Evolutionary conservation across 2,329 filamentous ascomycete species (phyloP), one percentile per base, ranked within the genome.

Genomic region (Monilinia laxa): DNA sequence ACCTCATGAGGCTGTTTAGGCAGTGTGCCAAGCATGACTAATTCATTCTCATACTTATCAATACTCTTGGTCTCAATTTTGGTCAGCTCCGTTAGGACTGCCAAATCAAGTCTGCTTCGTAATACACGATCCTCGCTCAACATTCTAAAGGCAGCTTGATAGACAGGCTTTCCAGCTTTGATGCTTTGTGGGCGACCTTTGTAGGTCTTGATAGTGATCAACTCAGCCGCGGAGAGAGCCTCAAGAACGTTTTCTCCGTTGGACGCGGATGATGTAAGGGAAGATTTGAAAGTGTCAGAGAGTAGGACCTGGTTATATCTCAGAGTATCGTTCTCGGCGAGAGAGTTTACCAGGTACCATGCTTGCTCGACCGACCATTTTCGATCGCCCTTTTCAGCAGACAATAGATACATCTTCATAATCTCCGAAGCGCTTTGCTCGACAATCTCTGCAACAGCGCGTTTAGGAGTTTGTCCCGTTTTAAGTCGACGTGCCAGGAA

Each of bases 401-500:
- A 85, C 74, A 96, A 81, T 40, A 99, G 85, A 79, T 93, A 98
- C 83, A 97, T 93, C 75, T 97, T 96, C 69, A 97, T 81, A 58
- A 98, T 93, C 75, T 98, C 95, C 0, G 91, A 91, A 0, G 93
- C 91, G 23, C 90, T 90, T 75, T 97, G 92, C 65, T 92, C 88
- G 64, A 97, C 90, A 69, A 99, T 98, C 70, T 97, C 93, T 28
- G 87, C 82, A 2, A 97, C 89, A 3, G 95, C 95, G 71, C 90
- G 84, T 70, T 84, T 85, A 0, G 95, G 95, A 2, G 85, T 90
- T 77, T 97, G 93, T 20, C 95, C 94, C 0, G 90, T 87, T 78
- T 92, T 92, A 73, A 99, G 90, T 23, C 95, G 86, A 47, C 94
- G 87, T n/a, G 93, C 90, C 54, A 99, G 86, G 75, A 95, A 96